Base-by-base conservation (phyloP, 257 asterid species). In the Jaltomata sinuosa region DNA sequence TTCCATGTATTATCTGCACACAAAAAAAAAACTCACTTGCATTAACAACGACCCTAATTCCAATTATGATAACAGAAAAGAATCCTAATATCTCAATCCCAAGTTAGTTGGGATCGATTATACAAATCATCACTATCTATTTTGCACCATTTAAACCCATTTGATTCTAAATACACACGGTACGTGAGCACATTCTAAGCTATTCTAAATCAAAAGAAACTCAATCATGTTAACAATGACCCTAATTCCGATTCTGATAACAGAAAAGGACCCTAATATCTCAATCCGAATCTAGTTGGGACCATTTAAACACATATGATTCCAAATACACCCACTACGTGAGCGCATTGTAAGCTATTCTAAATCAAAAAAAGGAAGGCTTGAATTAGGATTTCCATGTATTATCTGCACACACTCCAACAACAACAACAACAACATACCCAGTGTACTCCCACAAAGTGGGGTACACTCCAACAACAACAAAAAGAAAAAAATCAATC, bases 1-100 rank as follows among this genome's bases (percentile, higher is more conserved):
- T 91, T 59, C 99, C 99, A 50, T 95, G 99, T 89, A 97, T 94
- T 11, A 97, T 91, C 99, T 97, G 88, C 82, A 79, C 74, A 86
- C 1, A 3, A 34, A 74, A 6, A 25, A 62, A 57, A 61, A 25
- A 5, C 11, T 1, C 21, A 62, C 12, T 11, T 10, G 2, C 38
- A 2, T 54, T 54, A 54, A 54, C 11, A 18, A 54, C 61, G 52
- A 18, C 22, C 6, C 61, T 1, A 54, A 19, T 19, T 50, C 55
- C 21, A 50, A 15, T 14, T 50, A 14, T 50, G 55, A 50, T 15
- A 14, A 71, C 32, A 59, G 22, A 54, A 16, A 21, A 21, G 52
- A 15, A 47, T 11, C 47, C 11, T 12, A 47, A 47, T 12, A 47
- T 50, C 55, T 50, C 55, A 50, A 50, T 14, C 55, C 21, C 19